phyloP scores from a whole-genome alignment of 176 grass and related monocot species.

The Poa pratensis region DNA sequence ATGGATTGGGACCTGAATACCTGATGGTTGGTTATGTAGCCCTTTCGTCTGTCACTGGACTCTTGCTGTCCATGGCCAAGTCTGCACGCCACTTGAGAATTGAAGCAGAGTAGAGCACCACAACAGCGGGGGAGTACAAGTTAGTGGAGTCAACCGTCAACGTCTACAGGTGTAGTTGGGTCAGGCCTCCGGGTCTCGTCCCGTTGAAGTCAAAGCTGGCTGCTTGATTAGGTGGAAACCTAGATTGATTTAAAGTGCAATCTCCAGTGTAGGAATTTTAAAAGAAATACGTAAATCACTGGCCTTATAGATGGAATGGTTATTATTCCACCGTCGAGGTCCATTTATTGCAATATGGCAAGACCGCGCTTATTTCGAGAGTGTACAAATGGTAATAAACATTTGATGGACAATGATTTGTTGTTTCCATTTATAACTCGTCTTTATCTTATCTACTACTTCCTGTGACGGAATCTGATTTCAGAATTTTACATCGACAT shows the following conservation, averaged over 20 bases:
- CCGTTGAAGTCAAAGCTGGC: slow-evolving; percentile 41
- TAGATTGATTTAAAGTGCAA: no score
- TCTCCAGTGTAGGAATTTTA: no score
- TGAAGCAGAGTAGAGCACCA: neutral
- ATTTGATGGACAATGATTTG: no score
- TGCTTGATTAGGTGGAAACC: neutral
- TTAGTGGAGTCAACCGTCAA: slow-evolving; percentile 33
- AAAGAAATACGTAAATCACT: neutral
- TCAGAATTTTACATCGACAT: no score
- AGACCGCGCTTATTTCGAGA: no score
- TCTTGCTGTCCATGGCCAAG: neutral
- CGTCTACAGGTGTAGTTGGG: neutral
- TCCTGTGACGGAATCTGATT: no score
- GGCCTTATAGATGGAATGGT: neutral
- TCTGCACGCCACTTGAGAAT: neutral
- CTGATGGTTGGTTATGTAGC: neutral
- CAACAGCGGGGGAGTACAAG: neutral
- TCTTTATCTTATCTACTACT: no score
- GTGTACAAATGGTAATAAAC: no score
- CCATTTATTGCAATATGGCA: no score
- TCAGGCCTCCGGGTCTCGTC: neutral
- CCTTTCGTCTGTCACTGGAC: neutral
- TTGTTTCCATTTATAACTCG: no score
- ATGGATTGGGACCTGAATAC: neutral
- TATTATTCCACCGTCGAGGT: neutral